Percentiles rank a stretch among this genome's conserved stretches.
These are phyloP conservation scores for Trichothecium roseum DNA, from an alignment of 2,329 filamentous ascomycete species.

Conservation along the genomic window DNA sequence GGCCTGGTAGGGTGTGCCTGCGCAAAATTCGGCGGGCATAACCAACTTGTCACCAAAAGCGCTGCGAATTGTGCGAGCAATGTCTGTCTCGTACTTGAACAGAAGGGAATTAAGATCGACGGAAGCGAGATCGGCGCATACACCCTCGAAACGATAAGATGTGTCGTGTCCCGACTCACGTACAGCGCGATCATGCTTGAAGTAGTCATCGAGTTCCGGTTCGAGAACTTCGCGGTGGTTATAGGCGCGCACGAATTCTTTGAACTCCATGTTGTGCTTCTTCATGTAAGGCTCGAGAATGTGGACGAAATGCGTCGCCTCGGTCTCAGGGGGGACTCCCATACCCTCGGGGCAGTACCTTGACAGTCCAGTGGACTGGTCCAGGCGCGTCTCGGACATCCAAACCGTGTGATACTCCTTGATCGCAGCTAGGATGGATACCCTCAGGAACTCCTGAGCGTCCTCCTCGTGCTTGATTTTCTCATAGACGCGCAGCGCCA, in stretches of 20 bases:
- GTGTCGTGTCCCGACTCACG: conserved; percentile 97
- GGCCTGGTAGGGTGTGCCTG: conserved; percentile 49
- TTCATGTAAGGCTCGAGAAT: conserved; percentile 71
- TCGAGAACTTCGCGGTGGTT: conserved; percentile 68
- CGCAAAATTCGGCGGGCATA: conserved; percentile 77
- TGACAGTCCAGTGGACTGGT: conserved; percentile 68
- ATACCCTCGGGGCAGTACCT: conserved; percentile 74
- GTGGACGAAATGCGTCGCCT: conserved; percentile 77
- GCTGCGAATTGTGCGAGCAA: conserved; percentile 73
- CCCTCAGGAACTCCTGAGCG: conserved; percentile 69
- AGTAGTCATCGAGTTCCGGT: conserved; percentile 88
- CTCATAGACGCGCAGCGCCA: conserved; percentile 89
- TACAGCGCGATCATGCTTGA: conserved; percentile 89
- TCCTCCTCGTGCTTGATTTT: conserved; percentile 80
- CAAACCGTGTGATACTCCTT: conserved; percentile 93
- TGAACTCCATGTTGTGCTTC: conserved; percentile 73
- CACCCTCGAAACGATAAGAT: conserved; percentile 79
- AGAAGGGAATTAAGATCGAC: conserved; percentile 90
- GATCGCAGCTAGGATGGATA: conserved; percentile 79
- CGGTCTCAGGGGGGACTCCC: conserved; percentile 86
- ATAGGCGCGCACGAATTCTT: conserved; percentile 82
- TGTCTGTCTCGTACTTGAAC: conserved; percentile 96
- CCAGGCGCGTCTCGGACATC: conserved; percentile 68
- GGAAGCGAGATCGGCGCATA: conserved; percentile 81
- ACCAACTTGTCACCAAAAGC: conserved; percentile 73